Conservation (phyloP, 805 yeast genomes). For the Candida yuanshanica region DNA sequence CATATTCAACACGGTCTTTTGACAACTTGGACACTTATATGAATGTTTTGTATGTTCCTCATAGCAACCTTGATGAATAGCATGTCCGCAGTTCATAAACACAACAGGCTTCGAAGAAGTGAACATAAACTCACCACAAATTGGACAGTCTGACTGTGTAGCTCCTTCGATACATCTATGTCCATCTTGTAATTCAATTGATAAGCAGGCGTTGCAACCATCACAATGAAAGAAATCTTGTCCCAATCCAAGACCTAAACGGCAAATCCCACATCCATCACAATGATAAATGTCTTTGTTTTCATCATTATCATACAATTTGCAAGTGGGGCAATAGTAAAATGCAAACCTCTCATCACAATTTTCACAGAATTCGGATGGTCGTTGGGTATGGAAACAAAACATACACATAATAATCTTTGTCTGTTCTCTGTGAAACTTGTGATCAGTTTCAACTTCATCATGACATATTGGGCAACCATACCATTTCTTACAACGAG, state of each 20-base stretch:
- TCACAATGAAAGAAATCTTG: conserved; percentile 90
- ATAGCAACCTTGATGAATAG: conserved; percentile 83
- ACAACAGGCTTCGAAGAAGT: conserved; percentile 78
- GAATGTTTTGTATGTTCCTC: conserved; percentile 76
- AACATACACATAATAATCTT: conserved; percentile 74
- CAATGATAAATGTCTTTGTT: conserved; percentile 85
- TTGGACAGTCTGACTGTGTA: conserved; percentile 88
- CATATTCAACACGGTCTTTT: conserved; percentile 78
- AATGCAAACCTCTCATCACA: conserved; percentile 66
- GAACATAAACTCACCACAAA: conserved; percentile 87
- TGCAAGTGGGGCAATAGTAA: conserved; percentile 75
- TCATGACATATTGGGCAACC: conserved; percentile 87
- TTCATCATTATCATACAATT: conserved; percentile 76
- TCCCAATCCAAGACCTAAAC: conserved; percentile 82
- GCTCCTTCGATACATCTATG: conserved; percentile 85
- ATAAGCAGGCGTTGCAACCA: conserved; percentile 82
- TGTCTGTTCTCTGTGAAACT: conserved; percentile 53
- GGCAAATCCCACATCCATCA: conserved; percentile 87
- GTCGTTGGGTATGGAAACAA: conserved; percentile 71
- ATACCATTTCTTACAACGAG: conserved; percentile 67
- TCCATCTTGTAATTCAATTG: conserved; percentile 67
- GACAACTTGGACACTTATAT: conserved; percentile 89
- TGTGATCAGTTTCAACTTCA: conserved; percentile 45
- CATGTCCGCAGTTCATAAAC: conserved; percentile 92
- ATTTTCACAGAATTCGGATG: conserved; percentile 59